phyloP scores from a whole-genome alignment of 2,329 filamentous ascomycete genomes.

The Fusarium sp. region DNA sequence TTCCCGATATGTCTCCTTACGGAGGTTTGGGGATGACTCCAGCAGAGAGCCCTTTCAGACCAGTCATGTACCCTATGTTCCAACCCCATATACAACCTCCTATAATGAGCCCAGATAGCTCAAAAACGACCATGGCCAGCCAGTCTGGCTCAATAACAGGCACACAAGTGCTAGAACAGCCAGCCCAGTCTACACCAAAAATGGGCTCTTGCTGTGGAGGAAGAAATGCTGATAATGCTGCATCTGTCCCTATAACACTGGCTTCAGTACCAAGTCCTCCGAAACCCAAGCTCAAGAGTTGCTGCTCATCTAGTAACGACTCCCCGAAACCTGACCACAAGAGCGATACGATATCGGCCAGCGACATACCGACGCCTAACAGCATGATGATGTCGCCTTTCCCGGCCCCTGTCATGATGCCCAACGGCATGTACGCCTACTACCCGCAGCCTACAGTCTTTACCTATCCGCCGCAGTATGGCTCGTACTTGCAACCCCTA shows the following conservation, averaged over 20 bases:
- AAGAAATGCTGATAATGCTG: constrained; percentile 16
- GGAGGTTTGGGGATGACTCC: constrained; percentile 49
- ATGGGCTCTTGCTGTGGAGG: constrained; percentile 56
- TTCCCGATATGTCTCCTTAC: constrained; percentile 47
- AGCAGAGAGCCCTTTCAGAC: constrained; percentile 43
- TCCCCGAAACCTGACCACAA: constrained; percentile 42
- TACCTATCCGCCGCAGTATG: constrained; percentile 67
- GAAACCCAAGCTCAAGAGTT: constrained; percentile 46
- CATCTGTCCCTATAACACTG: constrained; percentile 27
- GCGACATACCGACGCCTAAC: constrained; percentile 43
- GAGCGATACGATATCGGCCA: constrained; percentile 36
- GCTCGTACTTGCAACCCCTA: constrained; percentile 67
- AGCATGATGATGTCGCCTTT: constrained; percentile 55
- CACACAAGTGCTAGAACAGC: constrained; percentile 33
- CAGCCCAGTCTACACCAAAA: constrained; percentile 34
- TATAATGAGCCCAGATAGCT: constrained; percentile 34
- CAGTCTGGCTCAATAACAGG: constrained; percentile 39
- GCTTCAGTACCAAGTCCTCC: constrained; percentile 34
- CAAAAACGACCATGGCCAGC: constrained; percentile 41
- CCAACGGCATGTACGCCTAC: constrained; percentile 57
- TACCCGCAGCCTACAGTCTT: constrained; percentile 62
- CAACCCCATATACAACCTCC: constrained; percentile 49
- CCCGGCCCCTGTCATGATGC: constrained; percentile 53
- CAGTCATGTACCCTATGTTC: constrained; percentile 53
- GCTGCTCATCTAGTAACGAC: constrained; percentile 48